Conservation (phyloP, 2,329 filamentous ascomycete genomes). For the Trichoderma arundinaceum region DNA sequence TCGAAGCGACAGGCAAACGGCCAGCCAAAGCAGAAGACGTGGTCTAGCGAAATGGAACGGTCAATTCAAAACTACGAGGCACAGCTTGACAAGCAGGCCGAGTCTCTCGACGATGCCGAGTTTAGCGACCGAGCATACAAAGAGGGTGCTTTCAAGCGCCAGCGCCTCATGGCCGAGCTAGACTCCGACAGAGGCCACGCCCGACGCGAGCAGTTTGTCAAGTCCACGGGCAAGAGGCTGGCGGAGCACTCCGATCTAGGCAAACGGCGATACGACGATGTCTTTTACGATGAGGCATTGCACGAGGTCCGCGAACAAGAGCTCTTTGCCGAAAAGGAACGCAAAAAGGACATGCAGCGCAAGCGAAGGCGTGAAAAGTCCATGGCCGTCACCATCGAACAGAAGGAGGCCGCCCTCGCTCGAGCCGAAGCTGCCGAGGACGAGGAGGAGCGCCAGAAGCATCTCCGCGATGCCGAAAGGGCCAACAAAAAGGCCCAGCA, state of each 20-base stretch:
- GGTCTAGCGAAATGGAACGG: slow-evolving; percentile 57
- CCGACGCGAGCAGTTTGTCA: slow-evolving; percentile 65
- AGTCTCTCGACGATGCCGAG: slow-evolving; percentile 51
- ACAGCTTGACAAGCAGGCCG: slow-evolving; percentile 55
- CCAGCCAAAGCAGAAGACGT: slow-evolving; percentile 62
- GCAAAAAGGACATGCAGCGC: slow-evolving; percentile 99
- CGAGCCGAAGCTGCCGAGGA: slow-evolving; percentile 80
- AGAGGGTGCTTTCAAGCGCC: slow-evolving; percentile 69
- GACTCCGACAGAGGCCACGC: slow-evolving; percentile 70
- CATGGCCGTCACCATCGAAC: slow-evolving; percentile 89
- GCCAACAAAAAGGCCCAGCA: slow-evolving; percentile 92
- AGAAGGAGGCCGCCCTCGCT: slow-evolving; percentile 81
- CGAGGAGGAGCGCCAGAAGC: slow-evolving; percentile 79
- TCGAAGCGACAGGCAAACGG: slow-evolving; percentile 67
- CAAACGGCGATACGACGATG: slow-evolving; percentile 75
- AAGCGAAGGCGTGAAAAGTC: slow-evolving; percentile 96
- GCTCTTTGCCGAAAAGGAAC: slow-evolving; percentile 92
- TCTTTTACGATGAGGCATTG: slow-evolving; percentile 80
- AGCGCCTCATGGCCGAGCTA: slow-evolving; percentile 65
- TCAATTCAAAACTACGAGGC: slow-evolving; percentile 48
- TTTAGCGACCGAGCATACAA: slow-evolving; percentile 56
- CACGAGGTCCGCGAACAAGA: slow-evolving; percentile 89
- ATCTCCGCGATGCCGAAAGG: slow-evolving; percentile 83
- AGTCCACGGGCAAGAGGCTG: slow-evolving; percentile 65
- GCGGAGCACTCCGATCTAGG: slow-evolving; percentile 71